Evolutionary conservation across 257 asterid genomes (phyloP).

Genomic region (Craterostigma plantagineum): DNA sequence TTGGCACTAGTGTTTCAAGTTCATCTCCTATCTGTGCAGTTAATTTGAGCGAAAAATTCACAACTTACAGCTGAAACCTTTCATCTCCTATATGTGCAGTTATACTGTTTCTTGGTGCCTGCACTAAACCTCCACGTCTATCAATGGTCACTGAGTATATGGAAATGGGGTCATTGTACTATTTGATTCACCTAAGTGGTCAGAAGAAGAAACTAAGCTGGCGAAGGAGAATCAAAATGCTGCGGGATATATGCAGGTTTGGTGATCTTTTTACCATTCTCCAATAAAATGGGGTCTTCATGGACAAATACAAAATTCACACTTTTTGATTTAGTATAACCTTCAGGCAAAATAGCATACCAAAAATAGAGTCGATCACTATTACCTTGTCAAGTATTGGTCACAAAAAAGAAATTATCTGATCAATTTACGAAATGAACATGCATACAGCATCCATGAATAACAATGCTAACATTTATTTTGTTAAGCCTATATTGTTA

Average conservation of each 20-base stretch:
- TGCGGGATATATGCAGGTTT: conserved; percentile 98
- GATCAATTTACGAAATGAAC: too few relatives aligned
- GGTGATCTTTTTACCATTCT: conserved; percentile 7
- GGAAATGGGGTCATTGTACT: conserved; percentile 94
- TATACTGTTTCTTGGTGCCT: conserved; percentile 92
- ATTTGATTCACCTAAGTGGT: conserved; percentile 80
- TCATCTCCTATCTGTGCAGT: too few relatives aligned
- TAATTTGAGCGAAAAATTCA: neutral
- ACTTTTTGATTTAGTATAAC: too few relatives aligned
- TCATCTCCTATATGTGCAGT: conserved; percentile 31
- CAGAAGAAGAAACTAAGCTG: conserved; percentile 82
- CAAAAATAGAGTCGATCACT: too few relatives aligned
- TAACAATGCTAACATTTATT: too few relatives aligned
- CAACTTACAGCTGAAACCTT: neutral
- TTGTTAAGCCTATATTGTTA: too few relatives aligned
- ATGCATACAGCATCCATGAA: too few relatives aligned
- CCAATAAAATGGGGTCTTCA: too few relatives aligned
- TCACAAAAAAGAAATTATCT: too few relatives aligned
- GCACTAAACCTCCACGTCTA: conserved; percentile 84
- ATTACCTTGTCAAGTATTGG: too few relatives aligned
- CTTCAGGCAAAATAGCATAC: too few relatives aligned
- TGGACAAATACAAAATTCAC: too few relatives aligned
- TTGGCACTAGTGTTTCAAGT: neutral
- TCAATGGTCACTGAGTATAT: conserved; percentile 92
- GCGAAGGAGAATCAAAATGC: conserved; percentile 85